phyloP scores from a whole-genome alignment of 1,284 basidiomycete species.

The Mycena citricolor region DNA sequence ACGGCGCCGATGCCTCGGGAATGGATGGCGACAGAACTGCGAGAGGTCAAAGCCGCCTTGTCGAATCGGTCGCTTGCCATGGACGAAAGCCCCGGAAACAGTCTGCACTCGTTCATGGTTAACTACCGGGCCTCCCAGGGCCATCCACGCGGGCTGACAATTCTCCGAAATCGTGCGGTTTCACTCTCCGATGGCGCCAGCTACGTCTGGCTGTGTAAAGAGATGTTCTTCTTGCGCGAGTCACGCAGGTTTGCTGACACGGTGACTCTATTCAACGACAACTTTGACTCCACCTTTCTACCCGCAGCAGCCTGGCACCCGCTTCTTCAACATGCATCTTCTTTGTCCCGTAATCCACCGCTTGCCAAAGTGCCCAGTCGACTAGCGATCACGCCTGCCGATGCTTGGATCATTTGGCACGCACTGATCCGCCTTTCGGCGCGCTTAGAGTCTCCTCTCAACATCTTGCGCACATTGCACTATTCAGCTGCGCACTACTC shows the following conservation, averaged over 20 bases:
- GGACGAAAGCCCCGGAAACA: conserved; percentile 3
- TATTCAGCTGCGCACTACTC: conserved; percentile 16
- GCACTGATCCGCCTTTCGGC: conserved; percentile 17
- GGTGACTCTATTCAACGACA: conserved; percentile 13
- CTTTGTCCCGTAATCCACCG: too few species aligned
- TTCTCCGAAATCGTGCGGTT: conserved; percentile 15
- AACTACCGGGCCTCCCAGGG: conserved; percentile 13
- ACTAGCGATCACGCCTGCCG: conserved; percentile 6
- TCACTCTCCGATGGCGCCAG: conserved; percentile 6
- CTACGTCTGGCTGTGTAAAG: conserved; percentile 19
- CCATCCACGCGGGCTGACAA: conserved; percentile 4
- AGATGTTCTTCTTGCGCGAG: conserved; percentile 19
- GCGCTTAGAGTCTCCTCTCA: not conserved
- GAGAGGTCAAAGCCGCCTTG: conserved; percentile 7
- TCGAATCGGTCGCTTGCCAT: conserved; percentile 4
- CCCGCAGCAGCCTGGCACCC: conserved; percentile 5
- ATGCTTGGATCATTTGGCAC: conserved; percentile 21
- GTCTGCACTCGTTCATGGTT: conserved; percentile 13
- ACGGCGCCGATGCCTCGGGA: conserved; percentile 1
- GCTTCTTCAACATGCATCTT: not conserved
- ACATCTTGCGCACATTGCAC: conserved; percentile 3
- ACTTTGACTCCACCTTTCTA: conserved; percentile 10
- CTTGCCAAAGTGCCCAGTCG: conserved; percentile 1
- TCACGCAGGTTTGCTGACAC: conserved; percentile 10
- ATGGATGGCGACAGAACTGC: conserved; percentile 10